These are phyloP conservation scores for Eutypella sp. DNA, from an alignment of 2,329 filamentous ascomycete genomes.

Conservation along the genomic window DNA sequence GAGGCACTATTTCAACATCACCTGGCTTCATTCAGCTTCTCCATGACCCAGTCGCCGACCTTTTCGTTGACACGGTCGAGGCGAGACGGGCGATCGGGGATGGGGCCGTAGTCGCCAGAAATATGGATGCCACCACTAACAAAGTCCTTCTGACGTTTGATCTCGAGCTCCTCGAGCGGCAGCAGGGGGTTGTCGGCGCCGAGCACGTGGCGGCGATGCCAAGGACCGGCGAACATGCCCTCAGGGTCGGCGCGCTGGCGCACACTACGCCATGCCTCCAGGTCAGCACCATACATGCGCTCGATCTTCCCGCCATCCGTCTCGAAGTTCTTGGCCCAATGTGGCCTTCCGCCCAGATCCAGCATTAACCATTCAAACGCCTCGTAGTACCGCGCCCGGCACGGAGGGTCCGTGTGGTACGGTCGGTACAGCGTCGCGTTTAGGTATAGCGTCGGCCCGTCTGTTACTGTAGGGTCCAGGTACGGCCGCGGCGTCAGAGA, in stretches of 20 bases:
- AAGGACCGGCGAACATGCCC: slow-evolving; percentile 85
- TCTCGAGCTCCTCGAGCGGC: slow-evolving; percentile 27
- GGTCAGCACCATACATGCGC: slow-evolving; percentile 62
- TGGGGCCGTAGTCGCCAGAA: slow-evolving; percentile 10
- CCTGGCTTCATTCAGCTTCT: background rate
- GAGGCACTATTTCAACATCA: too few relatives aligned
- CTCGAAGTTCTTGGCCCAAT: slow-evolving; percentile 91
- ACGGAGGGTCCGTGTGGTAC: slow-evolving; percentile 73
- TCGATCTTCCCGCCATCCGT: slow-evolving; percentile 57
- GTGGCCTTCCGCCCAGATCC: slow-evolving; percentile 73
- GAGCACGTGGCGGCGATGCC: slow-evolving; percentile 71
- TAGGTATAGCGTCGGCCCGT: slow-evolving; percentile 76
- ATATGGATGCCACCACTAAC: slow-evolving; percentile 14
- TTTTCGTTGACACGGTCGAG: too few relatives aligned
- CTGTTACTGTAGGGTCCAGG: slow-evolving; percentile 64
- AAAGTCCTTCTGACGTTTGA: slow-evolving; percentile 9
- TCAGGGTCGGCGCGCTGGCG: slow-evolving; percentile 69
- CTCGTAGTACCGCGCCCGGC: slow-evolving; percentile 72
- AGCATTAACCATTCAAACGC: slow-evolving; percentile 90
- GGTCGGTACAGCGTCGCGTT: slow-evolving; percentile 88
- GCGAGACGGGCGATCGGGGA: background rate
- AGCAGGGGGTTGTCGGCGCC: slow-evolving; percentile 25
- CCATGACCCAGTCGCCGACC: background rate
- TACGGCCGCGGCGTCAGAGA: slow-evolving; percentile 31
- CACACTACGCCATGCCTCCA: slow-evolving; percentile 63